Evolutionary conservation across 345 rosid genomes (phyloP), one percentile per base, ranked within the genome.

Genomic region (Gossypium anomalum): DNA sequence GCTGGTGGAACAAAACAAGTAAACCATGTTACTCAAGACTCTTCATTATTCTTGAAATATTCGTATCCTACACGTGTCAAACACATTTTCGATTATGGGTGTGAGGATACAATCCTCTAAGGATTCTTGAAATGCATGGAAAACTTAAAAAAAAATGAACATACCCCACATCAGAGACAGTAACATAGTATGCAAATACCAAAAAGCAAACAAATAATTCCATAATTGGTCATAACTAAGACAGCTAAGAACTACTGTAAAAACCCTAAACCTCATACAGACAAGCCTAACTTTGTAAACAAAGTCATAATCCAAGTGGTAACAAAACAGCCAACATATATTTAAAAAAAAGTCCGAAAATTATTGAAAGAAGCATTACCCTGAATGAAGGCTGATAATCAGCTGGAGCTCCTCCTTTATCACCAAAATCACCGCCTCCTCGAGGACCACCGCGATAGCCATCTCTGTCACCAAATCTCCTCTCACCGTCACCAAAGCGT

Each of bases 381-480:
- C 93, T 90, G 69, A 86, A 93, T 22, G 93, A 83, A 70, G 98
- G 98, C 63, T 89, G 80, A 81, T 85, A 93, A 78, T 93, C 97
- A 60, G 94, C 93, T 41, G 98, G 98, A 44, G 97, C 96, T 67
- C 93, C 96, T 62, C 93, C 90, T 80, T 93, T 93, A 79, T 90
- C 96, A 73, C 96, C 92, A 58, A 82, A 89, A 25, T 93, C 97
- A 78, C 92, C 93, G 9, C 90, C 93, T 62, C 93, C 90, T 29
- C 93, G 85, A 0, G 93, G 88, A 67, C 90, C 97, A 60, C 93
- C 85, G 49, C 98, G 94, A 86, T 93, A 93, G 11, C 94, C 97
- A 79, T 92, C 98, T 43, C 94, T 85, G 70, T 92, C 98, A 58
- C 97, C 92, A 57, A 87, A 87, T 71, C 89, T 87, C 81, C 98